These are phyloP conservation scores for Coemansia sp. DNA, from an alignment of 192 early-diverging fungal genomes.

Conservation along the genomic window DNA sequence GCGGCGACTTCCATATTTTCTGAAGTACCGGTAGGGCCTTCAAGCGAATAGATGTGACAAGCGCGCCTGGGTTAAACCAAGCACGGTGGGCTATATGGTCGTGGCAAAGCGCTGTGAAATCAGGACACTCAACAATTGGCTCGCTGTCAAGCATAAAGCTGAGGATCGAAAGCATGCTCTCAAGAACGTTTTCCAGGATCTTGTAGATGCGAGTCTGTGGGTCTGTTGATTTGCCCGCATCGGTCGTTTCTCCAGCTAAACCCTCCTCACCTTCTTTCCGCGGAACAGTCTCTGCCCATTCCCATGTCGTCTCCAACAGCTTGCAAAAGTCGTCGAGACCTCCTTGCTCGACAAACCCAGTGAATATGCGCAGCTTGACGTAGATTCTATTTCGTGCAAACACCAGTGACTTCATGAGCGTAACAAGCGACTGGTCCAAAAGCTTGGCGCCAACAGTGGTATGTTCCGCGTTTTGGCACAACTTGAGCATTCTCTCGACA, in stretches of 20 bases:
- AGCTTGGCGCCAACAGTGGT: conserved; percentile 35
- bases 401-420: conserved; percentile 48
- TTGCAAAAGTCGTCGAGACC: conserved; percentile 38
- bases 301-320: conserved; percentile 35
- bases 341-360: conserved; percentile 31
- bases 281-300: conserved; percentile 45
- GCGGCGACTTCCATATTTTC: conserved; percentile 64
- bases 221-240: neutral
- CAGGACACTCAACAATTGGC: conserved; percentile 72
- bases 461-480: conserved; percentile 23
- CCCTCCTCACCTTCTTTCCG: conserved; percentile 6
- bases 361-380: conserved; percentile 46
- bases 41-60: conserved; percentile 65
- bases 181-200: conserved; percentile 36
- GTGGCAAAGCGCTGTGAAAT: conserved; percentile 26
- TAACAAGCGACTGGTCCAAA: conserved; percentile 43
- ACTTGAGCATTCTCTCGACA: conserved; percentile 19
- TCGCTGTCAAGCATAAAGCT: conserved; percentile 70
- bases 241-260: neutral
- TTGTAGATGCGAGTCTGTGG: conserved; percentile 25
- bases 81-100: conserved; percentile 48
- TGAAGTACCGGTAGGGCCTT: conserved; percentile 61
- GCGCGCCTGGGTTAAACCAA: conserved; percentile 74
- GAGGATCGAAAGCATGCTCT: conserved; percentile 60
- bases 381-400: conserved; percentile 52